A percentile compares a stretch with the other conserved stretches of the same genome.
These are phyloP conservation scores for Mycena leptocephala DNA, from an alignment of 768 basidiomycete species.

Conservation along the genomic window DNA sequence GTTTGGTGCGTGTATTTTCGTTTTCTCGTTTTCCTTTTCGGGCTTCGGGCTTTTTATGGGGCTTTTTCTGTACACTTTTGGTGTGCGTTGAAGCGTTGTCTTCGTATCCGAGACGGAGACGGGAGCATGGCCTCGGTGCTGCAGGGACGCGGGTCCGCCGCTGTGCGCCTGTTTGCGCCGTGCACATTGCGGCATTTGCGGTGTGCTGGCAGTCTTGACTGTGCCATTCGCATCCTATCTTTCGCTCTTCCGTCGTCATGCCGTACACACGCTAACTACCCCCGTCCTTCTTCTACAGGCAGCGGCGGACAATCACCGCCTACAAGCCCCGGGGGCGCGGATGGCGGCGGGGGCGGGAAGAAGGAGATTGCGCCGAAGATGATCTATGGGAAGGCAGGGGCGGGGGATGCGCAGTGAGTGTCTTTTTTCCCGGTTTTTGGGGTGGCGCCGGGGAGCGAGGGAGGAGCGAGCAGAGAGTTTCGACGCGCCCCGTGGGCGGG, in stretches of 20 bases:
- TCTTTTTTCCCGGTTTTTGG: constrained; percentile 14
- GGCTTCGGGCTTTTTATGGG: too few species aligned
- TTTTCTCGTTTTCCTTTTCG: background rate
- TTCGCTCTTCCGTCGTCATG: background rate
- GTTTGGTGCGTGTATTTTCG: constrained; percentile 40
- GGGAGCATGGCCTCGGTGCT: too few species aligned
- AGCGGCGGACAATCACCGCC: constrained; percentile 48
- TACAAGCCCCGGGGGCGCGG: constrained; percentile 48
- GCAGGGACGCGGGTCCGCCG: too few species aligned
- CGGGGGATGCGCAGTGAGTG: constrained; percentile 83
- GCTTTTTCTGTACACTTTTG: too few species aligned
- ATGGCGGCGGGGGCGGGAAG: constrained; percentile 60
- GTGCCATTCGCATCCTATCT: too few species aligned
- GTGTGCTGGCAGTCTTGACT: background rate
- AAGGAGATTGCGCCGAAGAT: constrained; percentile 98
- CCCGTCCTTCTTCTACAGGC: background rate
- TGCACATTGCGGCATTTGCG: too few species aligned
- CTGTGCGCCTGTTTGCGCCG: too few species aligned
- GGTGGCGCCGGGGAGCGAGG: background rate
- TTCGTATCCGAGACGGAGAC: too few species aligned
- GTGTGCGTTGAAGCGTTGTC: too few species aligned
- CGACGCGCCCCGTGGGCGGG: too few species aligned
- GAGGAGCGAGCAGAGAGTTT: too few species aligned
- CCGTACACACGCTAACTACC: background rate
- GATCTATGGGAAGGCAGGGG: constrained; percentile 92